Evolutionary conservation across 2,329 filamentous ascomycete genomes (phyloP), one percentile per base, ranked within the genome.

Genomic region (Penicillium sp.): DNA sequence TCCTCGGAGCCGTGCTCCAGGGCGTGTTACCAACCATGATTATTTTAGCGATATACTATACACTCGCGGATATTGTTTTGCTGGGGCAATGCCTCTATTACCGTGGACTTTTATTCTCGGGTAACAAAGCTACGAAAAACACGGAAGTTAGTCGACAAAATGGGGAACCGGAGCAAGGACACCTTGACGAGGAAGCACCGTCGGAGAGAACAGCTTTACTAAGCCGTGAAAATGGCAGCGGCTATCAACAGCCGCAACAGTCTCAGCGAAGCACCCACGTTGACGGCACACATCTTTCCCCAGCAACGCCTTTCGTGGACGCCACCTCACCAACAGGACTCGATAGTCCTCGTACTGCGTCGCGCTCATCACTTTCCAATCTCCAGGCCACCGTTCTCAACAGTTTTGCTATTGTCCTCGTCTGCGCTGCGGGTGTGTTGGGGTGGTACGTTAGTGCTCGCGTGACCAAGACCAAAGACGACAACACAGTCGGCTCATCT

Each of bases 1-100:
- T 97, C 61, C 80, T 96, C 2, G 93, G 93, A n/a, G 90, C 91
- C 18, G 85, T 97, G 16, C 73, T 97, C 11, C 93, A 97, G 71
- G 89, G 90, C 55, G 93, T 99, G 6, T 74, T 97, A 54, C 92
- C 94, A 1, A 99, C 93, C 0, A 97, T 97, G 91, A 87, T 90
- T 60, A 96, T 96, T 53, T 79, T 97, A n/a, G 92, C 92, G 12
- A 83, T 96, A 16, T 96, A 96, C 73, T 96, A 97, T 71, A 95
- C 92, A 16, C 81, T 96, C 38, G 91, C 91, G 59, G 93, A 97
- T 68, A 83, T 97, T 43, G 91, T 97, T 1, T 80, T 99, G 1
- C 78, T 97, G 0, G 81, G 79, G 0, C 94, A 99, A 74, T 96
- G 90, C 73, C 96, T 97, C 77, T 97, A 96, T 77, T 99, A 99